Conservation (phyloP, 2,329 filamentous ascomycete genomes). For the Cryphonectria japonica region DNA sequence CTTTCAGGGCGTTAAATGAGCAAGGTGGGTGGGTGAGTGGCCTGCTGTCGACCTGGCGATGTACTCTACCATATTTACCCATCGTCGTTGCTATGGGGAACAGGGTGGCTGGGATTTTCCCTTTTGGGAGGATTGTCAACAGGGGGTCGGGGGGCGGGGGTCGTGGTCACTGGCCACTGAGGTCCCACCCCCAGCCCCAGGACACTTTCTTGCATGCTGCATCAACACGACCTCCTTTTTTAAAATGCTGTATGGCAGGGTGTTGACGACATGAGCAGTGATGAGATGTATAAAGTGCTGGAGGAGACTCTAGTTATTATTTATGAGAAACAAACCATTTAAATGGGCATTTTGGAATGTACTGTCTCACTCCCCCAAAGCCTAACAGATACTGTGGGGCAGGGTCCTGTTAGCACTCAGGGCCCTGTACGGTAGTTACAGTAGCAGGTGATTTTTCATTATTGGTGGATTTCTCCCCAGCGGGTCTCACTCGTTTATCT, state of each 20-base stretch:
- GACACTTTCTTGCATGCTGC: neutral
- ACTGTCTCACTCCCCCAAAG: neutral
- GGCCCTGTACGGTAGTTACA: too few species aligned
- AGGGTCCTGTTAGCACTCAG: neutral
- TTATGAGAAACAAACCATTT: neutral
- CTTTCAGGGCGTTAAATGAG: neutral
- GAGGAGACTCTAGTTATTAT: neutral
- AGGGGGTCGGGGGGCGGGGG: neutral
- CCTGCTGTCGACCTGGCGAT: neutral
- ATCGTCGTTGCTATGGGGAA: constrained; percentile 24
- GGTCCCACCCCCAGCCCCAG: constrained; percentile 12
- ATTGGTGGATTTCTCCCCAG: neutral
- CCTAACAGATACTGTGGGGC: neutral
- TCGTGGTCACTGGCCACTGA: neutral
- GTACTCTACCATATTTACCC: constrained; percentile 18
- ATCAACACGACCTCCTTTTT: neutral
- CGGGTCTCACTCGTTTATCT: neutral
- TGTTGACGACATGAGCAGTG: too few species aligned
- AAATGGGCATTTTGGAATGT: neutral
- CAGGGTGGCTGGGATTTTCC: constrained; percentile 32
- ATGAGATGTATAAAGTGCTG: neutral
- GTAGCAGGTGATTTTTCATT: neutral
- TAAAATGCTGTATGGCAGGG: too few species aligned
- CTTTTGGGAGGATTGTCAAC: constrained; percentile 29
- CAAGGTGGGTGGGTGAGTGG: neutral